Base-by-base conservation (phyloP, 1,284 basidiomycete species). In the Austropuccinia psidii region DNA sequence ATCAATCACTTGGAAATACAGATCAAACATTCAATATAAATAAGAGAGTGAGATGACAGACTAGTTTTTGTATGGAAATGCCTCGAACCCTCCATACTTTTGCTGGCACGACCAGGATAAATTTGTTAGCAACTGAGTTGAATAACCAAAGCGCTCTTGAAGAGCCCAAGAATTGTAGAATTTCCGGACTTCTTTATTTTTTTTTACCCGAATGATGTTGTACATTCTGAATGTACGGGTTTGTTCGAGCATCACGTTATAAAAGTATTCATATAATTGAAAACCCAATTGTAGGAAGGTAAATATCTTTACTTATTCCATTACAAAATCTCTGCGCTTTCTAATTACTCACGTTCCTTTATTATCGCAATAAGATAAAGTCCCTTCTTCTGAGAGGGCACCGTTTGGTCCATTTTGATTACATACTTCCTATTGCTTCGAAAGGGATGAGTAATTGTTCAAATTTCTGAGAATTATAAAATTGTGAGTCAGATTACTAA, bases 151-250 rank as follows among this genome's bases (percentile, higher is more conserved):
- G 15, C 61, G 61, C 39, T 65, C 64, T 17, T 62, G 47, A 21
- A 74, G 55, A 0, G 61, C 52, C 61, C 61, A 74, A 43, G 72
- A 61, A 62, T 65, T 66, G 21, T 27, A 7, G 37, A 74, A 74
- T 15, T 57, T 27, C n/a, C 33, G 31, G 45, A 41, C 33, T 65
- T 58, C 50, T 55, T 54, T 66, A 45, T 60, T 43, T 11, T 66
- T 45, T 55, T 74, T 66, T 13, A 74, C 72, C 31, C 62, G 49
- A 35, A 74, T 55, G 21, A 74, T 74, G 35, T 74, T 74, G 35
- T 47, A 74, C 72, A 74, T 74, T 9, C 72, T 74, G 43, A 37
- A 37, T 61, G n/a, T n/a, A n/a, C n/a, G n/a, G n/a, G n/a, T n/a
- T n/a, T 39, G 13, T 57, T 1, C 19, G 24, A 45, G 15, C 15